Percentiles rank a stretch among this genome's conserved stretches.
Evolutionary conservation across 2,329 filamentous ascomycete genomes (phyloP).

Genomic region (Ophiocordyceps camponoti-saundersi): DNA sequence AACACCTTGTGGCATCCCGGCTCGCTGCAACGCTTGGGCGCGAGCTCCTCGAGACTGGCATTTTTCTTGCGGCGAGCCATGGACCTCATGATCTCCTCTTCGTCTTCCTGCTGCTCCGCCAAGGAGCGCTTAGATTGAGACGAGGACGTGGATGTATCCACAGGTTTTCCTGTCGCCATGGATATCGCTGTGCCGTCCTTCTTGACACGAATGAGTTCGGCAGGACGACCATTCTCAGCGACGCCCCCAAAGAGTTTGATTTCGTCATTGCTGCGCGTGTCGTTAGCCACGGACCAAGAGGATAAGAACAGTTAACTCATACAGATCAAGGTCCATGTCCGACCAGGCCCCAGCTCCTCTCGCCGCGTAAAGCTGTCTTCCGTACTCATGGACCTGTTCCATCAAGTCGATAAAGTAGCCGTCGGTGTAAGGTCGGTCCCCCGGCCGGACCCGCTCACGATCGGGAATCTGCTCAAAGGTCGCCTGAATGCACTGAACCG

Average conservation of each 20-base stretch:
- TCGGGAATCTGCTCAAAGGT: constrained; percentile 76
- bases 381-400: constrained; percentile 84
- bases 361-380: constrained; percentile 61
- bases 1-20: constrained; percentile 76
- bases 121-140: constrained; percentile 47
- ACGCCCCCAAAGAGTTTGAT: constrained; percentile 71
- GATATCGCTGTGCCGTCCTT: constrained; percentile 68
- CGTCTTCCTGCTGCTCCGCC: constrained; percentile 55
- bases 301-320: constrained; percentile 13
- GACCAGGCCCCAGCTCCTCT: constrained; percentile 43
- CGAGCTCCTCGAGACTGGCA: constrained; percentile 66
- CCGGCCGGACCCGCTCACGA: constrained; percentile 66
- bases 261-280: constrained; percentile 34
- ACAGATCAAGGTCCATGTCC: constrained; percentile 42
- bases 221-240: constrained; percentile 63
- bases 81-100: constrained; percentile 70
- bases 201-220: constrained; percentile 68
- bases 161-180: constrained; percentile 49
- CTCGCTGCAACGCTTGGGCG: constrained; percentile 61
- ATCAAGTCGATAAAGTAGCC: constrained; percentile 94
- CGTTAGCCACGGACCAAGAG: constrained; percentile 12
- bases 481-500: constrained; percentile 77
- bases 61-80: constrained; percentile 97
- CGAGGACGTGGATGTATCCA: constrained; percentile 36
- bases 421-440: constrained; percentile 84